Evolutionary conservation across 2,329 filamentous ascomycete genomes (phyloP).

Genomic region (Colletotrichum phormii): DNA sequence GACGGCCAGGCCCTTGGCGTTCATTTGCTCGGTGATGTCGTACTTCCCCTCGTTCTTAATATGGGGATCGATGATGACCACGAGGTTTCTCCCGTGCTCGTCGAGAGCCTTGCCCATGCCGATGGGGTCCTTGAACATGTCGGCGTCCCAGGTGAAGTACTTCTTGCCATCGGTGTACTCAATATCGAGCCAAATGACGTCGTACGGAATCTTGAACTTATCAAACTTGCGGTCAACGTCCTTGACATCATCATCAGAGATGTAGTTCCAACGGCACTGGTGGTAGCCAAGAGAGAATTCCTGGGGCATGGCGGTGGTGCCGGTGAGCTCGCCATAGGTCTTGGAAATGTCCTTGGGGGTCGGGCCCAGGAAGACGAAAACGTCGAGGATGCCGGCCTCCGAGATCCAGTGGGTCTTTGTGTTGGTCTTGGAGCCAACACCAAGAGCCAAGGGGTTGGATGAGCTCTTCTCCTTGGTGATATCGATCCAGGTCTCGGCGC

Average conservation of each 20-base stretch:
- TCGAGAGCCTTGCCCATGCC: constrained; percentile 91
- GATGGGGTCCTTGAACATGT: constrained; percentile 87
- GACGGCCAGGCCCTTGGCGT: constrained; percentile 84
- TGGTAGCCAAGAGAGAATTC: constrained; percentile 95
- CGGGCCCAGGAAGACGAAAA: constrained; percentile 94
- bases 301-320: constrained; percentile 90
- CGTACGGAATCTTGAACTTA: constrained; percentile 94
- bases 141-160: constrained; percentile 96
- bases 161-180: constrained; percentile 98
- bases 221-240: constrained; percentile 98
- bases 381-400: constrained; percentile 87
- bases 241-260: constrained; percentile 95
- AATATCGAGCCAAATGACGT: constrained; percentile 98
- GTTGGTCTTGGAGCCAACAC: constrained; percentile 74
- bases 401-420: constrained; percentile 98
- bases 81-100: constrained; percentile 86
- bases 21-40: constrained; percentile 81
- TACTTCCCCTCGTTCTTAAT: constrained; percentile 94
- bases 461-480: constrained; percentile 83
- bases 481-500: constrained; percentile 97
- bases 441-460: constrained; percentile 82
- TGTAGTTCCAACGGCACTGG: constrained; percentile 99
- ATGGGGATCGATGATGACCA: constrained; percentile 95
- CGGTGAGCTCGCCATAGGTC: constrained; percentile 89
- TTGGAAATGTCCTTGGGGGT: constrained; percentile 84